Evolutionary conservation across 2,329 filamentous ascomycete species (phyloP).

Genomic region (Clonostachys chloroleuca): DNA sequence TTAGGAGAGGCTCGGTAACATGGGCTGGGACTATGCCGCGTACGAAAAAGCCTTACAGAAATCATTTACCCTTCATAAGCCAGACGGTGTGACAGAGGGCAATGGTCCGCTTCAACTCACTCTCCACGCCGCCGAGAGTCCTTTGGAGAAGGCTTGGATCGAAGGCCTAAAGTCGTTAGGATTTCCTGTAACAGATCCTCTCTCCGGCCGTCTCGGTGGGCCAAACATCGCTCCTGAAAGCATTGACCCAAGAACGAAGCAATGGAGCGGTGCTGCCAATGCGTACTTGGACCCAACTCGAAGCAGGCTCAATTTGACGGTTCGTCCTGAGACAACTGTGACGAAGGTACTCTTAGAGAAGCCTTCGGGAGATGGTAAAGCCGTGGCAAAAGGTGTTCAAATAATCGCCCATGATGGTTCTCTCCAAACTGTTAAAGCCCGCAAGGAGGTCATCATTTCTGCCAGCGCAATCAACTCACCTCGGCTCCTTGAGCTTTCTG

Average conservation of each 20-base stretch:
- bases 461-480: too few relatives aligned
- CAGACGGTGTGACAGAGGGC: too few relatives aligned
- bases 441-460: too few relatives aligned
- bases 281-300: constrained; percentile 9
- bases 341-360: constrained; percentile 13
- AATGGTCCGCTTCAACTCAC: constrained; percentile 2
- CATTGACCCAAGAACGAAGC: constrained; percentile 14
- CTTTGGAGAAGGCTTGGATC: constrained; percentile 9
- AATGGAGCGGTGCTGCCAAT: constrained; percentile 14
- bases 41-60: constrained; percentile 4
- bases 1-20: constrained; percentile 16
- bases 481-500: too few relatives aligned
- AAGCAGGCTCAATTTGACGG: constrained; percentile 11
- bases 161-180: constrained; percentile 9
- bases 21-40: constrained; percentile 14
- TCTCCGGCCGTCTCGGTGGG: constrained; percentile 9
- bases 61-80: too few relatives aligned
- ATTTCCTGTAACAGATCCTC: constrained; percentile 8
- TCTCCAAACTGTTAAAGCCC: too few relatives aligned
- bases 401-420: too few relatives aligned
- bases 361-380: background rate
- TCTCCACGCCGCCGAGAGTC: constrained; percentile 2
- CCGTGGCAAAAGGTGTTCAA: too few relatives aligned
- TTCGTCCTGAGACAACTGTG: constrained; percentile 12
- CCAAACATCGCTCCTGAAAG: constrained; percentile 5